These are phyloP conservation scores for Tanozyma kutaoensis DNA, from an alignment of 805 yeast genomes.

Conservation along the genomic window DNA sequence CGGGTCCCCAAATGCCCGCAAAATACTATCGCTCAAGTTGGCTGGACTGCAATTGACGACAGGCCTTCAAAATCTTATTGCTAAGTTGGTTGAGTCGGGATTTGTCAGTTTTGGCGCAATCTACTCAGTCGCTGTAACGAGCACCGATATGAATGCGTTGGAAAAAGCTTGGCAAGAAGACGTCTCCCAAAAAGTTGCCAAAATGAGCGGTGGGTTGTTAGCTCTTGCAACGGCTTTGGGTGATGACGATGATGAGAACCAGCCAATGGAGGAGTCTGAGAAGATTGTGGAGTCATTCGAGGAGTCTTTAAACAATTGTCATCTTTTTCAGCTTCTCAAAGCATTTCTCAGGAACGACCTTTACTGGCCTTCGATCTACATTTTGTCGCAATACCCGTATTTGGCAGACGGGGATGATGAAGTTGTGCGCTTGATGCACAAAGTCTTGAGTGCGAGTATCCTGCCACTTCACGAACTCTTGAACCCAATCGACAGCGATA, in stretches of 20 bases:
- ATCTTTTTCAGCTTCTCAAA: slow-evolving; percentile 29
- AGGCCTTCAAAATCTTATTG: slow-evolving; percentile 32
- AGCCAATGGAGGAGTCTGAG: not conserved
- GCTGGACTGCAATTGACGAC: slow-evolving; percentile 23
- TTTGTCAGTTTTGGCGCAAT: slow-evolving; percentile 51
- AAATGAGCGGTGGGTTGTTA: slow-evolving; percentile 62
- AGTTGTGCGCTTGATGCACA: slow-evolving; percentile 31
- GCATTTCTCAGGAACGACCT: slow-evolving; percentile 46
- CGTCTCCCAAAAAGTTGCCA: slow-evolving; percentile 40
- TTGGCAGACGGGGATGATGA: slow-evolving; percentile 41
- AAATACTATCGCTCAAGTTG: slow-evolving; percentile 36
- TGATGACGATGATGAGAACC: slow-evolving; percentile 43
- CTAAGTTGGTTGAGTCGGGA: slow-evolving; percentile 50
- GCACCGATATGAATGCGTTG: slow-evolving; percentile 26
- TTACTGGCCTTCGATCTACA: slow-evolving; percentile 44
- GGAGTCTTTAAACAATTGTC: not conserved
- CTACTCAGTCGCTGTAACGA: slow-evolving; percentile 44
- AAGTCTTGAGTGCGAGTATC: slow-evolving; percentile 36
- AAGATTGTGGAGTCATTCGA: too few species aligned
- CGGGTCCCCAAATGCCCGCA: slow-evolving; percentile 43
- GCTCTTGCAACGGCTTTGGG: slow-evolving; percentile 80
- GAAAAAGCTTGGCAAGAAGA: slow-evolving; percentile 31
- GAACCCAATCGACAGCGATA: too few species aligned
- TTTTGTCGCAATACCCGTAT: slow-evolving; percentile 50
- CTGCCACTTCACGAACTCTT: slow-evolving; percentile 32